Percentiles rank a stretch among this genome's conserved stretches.
phyloP scores from a whole-genome alignment of 108 stramenopile species.

The Seminavis robusta region DNA sequence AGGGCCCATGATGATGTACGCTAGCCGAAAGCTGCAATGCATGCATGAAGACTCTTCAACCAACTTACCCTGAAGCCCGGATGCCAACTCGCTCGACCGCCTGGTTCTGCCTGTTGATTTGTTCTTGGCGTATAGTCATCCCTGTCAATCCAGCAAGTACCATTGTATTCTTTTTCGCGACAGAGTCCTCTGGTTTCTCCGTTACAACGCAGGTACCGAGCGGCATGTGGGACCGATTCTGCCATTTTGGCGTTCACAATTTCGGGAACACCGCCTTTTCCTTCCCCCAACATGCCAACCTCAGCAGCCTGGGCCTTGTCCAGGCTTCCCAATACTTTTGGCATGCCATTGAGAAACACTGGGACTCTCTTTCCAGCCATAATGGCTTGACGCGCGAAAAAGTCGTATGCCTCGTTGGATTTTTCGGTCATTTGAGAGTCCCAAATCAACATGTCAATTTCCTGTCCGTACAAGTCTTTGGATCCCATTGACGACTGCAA shows the following conservation, averaged over 20 bases:
- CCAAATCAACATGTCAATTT: slow-evolving; percentile 59
- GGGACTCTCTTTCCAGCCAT: slow-evolving; percentile 55
- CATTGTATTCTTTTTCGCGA: slow-evolving; percentile 47
- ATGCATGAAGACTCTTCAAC: no score
- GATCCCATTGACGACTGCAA: slow-evolving; percentile 31
- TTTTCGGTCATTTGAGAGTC: slow-evolving; percentile 33
- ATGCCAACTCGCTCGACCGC: slow-evolving; percentile 49
- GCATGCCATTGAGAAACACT: slow-evolving; percentile 52
- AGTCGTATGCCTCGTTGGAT: slow-evolving; percentile 18
- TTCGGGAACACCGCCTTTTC: slow-evolving; percentile 36
- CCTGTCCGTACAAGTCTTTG: slow-evolving; percentile 42
- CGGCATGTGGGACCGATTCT: slow-evolving; percentile 54
- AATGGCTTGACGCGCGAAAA: slow-evolving; percentile 69
- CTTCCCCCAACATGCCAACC: slow-evolving; percentile 66
- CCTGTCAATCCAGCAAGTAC: slow-evolving; percentile 66
- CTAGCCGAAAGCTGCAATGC: no score
- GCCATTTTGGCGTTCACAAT: slow-evolving; percentile 46
- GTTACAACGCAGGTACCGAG: slow-evolving; percentile 61
- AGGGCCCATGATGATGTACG: no score
- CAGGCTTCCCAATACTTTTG: slow-evolving; percentile 52
- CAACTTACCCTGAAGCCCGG: slow-evolving; percentile 67
- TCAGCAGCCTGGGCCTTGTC: slow-evolving; percentile 71
- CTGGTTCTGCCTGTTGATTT: slow-evolving; percentile 18
- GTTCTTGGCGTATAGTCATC: slow-evolving; percentile 45
- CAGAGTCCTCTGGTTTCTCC: slow-evolving; percentile 36